Evolutionary conservation across 1,139 yeast genomes (phyloP), one percentile per base, ranked within the genome.

Genomic region (Blastobotrys arbuscula): DNA sequence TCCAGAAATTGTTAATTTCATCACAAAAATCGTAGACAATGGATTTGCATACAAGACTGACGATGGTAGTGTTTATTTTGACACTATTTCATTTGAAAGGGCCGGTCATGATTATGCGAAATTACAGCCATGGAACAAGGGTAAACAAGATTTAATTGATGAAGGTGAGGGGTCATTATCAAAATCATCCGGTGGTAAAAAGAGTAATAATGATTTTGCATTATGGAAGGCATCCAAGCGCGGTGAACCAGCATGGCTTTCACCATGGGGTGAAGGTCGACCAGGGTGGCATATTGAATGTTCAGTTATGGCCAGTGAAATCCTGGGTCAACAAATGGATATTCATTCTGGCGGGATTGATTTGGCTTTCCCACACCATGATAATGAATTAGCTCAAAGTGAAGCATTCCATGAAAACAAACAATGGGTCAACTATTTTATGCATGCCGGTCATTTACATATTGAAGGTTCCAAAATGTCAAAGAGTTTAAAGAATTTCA

Each of bases 261-360:
- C 96, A 2, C 90, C 94, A 37, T 92, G 97, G 97, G 98, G 98
- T 33, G 74, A 76, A 52, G 99, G 98, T 44, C 84, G 99, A 66
- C 99, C 99, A 2, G 99, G 99, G 2, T 92, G 99, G 99, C 99
- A 92, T 66, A 92, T 92, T 67, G 99, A 92, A 70, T 92, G 99
- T 75, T 89, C 97, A 6, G 98, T 92, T 15, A 92, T 92, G 99
- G 98, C 98, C 1, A 78, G 92, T 47, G 96, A 89, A 59, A 77
- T 89, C 43, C 75, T 86, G 39, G 97, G 97, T 1, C 70, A 78
- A 33, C 76, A 77, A 50, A 84, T 94, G 76, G 99, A 92, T 68
- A 88, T 92, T 57, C 99, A 92, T 66, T 83, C 96, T 20, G 98
- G 99, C 50, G 99, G 98, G 56, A 81, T 92, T 52, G 99, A 92